A percentile compares a stretch with the other conserved stretches of the same genome.
Evolutionary conservation across 2,329 filamentous ascomycete species (phyloP).

Genomic region (Rhexocercosporidium sp.): DNA sequence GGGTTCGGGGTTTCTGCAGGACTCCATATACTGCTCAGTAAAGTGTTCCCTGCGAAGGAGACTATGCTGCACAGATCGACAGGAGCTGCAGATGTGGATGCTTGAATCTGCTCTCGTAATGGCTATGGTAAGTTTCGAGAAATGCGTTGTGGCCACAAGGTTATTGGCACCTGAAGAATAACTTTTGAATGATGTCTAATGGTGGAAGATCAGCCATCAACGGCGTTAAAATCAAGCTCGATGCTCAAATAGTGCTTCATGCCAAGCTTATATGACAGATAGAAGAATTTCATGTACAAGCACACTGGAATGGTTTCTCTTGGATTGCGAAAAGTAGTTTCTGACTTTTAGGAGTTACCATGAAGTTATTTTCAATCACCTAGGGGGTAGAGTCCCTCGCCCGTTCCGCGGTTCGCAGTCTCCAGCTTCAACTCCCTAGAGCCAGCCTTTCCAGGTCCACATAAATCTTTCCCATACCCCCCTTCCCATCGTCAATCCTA

Average conservation of each 20-base stretch:
- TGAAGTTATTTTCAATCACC: no score
- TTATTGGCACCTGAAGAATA: neutral
- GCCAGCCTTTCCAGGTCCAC: neutral
- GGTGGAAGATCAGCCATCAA: no score
- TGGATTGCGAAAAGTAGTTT: no score
- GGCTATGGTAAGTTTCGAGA: neutral
- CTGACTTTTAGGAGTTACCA: no score
- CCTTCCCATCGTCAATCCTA: slow-evolving; percentile 3
- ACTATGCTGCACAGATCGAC: slow-evolving; percentile 19
- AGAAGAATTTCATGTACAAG: no score
- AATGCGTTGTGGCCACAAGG: no score
- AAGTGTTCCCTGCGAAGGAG: slow-evolving; percentile 18
- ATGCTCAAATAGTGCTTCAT: no score
- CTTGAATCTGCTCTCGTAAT: neutral
- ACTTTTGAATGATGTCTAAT: no score
- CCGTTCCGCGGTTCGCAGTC: neutral
- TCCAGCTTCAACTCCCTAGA: neutral
- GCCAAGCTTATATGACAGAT: no score
- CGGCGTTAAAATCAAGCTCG: neutral
- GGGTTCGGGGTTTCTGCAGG: slow-evolving; percentile 21
- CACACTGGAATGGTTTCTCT: no score
- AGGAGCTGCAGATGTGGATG: neutral
- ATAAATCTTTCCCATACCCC: slow-evolving; percentile 4
- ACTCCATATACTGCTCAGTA: slow-evolving; percentile 24
- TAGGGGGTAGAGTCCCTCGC: neutral